phyloP scores from a whole-genome alignment of 352 stramenopile genomes.

The Thalassiosira exigua region DNA sequence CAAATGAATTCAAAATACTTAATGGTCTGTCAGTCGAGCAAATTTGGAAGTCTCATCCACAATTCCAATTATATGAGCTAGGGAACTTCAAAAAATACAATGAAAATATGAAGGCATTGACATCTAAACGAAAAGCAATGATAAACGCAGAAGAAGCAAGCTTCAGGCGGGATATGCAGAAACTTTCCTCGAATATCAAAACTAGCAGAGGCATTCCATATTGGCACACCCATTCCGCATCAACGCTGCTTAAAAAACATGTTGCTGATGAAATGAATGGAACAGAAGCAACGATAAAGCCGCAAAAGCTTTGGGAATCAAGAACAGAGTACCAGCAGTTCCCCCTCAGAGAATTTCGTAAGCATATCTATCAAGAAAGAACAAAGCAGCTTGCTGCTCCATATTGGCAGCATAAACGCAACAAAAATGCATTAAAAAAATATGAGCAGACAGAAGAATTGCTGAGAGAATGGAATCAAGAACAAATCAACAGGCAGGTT shows the following conservation, averaged over 20 bases:
- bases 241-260: conserved; percentile 17
- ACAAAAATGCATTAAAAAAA: conserved; percentile 3
- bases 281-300: background rate
- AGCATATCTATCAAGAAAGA: conserved; percentile 15
- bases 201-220: conserved; percentile 24
- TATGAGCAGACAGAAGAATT: no score
- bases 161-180: background rate
- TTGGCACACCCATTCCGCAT: conserved; percentile 32
- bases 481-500: conserved; percentile 11
- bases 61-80: conserved; percentile 3
- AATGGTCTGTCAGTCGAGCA: conserved; percentile 3
- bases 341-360: background rate
- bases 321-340: conserved; percentile 20
- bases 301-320: background rate
- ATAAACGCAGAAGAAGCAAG: background rate
- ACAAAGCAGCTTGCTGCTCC: background rate
- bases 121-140: background rate
- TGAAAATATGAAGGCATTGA: conserved; percentile 4
- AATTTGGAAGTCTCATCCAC: background rate
- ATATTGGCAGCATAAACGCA: conserved; percentile 16
- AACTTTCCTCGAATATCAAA: background rate
- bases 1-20: background rate
- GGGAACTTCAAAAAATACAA: conserved; percentile 4
- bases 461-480: no score
- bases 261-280: conserved; percentile 3